Evolutionary conservation across 306 rosid species (phyloP), one percentile per base, ranked within the genome.

Genomic region (Pachyrhizus erosus): DNA sequence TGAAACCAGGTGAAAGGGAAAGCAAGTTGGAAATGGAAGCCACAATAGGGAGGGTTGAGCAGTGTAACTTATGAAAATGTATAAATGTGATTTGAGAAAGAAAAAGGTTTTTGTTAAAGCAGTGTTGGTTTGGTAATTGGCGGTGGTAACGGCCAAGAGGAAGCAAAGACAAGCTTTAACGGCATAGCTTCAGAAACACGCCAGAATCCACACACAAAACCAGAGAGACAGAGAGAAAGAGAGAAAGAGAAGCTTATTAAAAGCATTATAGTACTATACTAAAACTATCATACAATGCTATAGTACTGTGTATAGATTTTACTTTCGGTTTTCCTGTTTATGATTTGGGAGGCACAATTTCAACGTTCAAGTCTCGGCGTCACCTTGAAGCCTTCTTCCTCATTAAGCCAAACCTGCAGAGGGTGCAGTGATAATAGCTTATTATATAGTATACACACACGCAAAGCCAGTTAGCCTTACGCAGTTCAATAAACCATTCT

Each of bases 151-250:
- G 80, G 80, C 80, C 31, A 77, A 70, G 75, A 83, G 49, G 82
- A 61, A 20, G 75, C 82, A 83, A 60, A 4, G 48, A 29, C 40
- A 78, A 84, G 55, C 93, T 90, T 88, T 85, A 92, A 89, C 94
- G 93, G 89, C 90, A 80, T 86, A 77, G 65, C 94, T 89, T 90
- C 80, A 77, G 37, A 72, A 85, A 77, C 45, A 92, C 90, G 88
- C 87, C 62, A 83, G 31, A 9, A 9, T 2, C 49, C 80, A 80
- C 49, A 71, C 31, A 51, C 79, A 60, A 5, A 70, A 43, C 31
- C 15, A 57, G n/a, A 27, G 21, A 73, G 17, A 61, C 61, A 69
- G 14, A 15, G 27, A 57, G 10, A 37, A 37, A 37, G 42, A 69
- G 15, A 15, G 26, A 78, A 74, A 43, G 67, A 68, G 23, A 72